Evolutionary conservation across 2,329 filamentous ascomycete genomes (phyloP), one percentile per base, ranked within the genome.

Genomic region (Aspergillus ochraceoroseus): DNA sequence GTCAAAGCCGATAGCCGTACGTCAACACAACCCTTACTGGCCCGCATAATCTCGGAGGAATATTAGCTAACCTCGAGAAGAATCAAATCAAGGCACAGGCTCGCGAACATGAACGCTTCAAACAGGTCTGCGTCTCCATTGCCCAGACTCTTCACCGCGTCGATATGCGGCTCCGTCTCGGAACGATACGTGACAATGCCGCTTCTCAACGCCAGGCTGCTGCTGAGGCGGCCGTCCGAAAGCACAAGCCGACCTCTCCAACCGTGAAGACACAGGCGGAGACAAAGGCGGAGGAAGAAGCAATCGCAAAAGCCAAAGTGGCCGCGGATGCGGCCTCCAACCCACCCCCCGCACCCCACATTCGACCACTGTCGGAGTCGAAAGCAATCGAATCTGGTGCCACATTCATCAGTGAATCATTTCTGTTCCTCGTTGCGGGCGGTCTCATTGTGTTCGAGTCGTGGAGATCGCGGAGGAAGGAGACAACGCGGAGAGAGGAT

Each of bases 341-440:
- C 45, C 62, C 68, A 44, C 64, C 59, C 27, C 65, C 61, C 17
- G 67, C 67, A 41, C 75, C 75, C 4, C 72, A 73, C 22, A 83
- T 84, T 41, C 68, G 80, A 30, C 80, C 80, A 5, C 66, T 85
- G 7, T 77, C 77, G 2, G 81, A 85, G 57, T 72, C 76, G 8
- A 82, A 83, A 53, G 80, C 80, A 0, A 83, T 85, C 39, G 80
- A 85, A 56, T 74, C 76, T 25, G 81, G 80, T 3, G 81, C 80
- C 3, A 83, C 80, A 47, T 84, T 85, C 54, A 80, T 82, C 33
- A 78, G 77, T 20, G 80, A 85, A 55, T 65, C 76, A 0, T 85
- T 85, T 55, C 70, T 85, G 26, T 83, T 84, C 51, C 52, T 72
- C 3, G 81, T 84, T 8, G 81, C 77, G 1, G 79, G 77, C 4